A percentile compares a stretch with the other conserved stretches of the same genome.
These are phyloP conservation scores for Lasiosphaeria ovina DNA, from an alignment of 495 filamentous ascomycete species.

Conservation along the genomic window DNA sequence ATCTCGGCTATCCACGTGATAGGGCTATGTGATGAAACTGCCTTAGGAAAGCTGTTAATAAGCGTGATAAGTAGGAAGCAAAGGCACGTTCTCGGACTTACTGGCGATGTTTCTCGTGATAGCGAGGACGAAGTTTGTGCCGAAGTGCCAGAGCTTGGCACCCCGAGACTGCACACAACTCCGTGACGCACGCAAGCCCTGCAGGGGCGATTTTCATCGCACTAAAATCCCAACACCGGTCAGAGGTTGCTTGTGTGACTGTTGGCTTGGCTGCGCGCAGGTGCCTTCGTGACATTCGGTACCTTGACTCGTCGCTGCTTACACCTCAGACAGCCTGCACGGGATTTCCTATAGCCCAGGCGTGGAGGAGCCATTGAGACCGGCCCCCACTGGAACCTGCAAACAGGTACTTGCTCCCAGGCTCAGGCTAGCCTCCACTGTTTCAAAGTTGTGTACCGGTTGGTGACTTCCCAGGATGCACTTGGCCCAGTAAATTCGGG, in stretches of 20 bases:
- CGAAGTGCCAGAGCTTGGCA: not conserved
- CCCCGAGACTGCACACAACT: constrained; percentile 30
- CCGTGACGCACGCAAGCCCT: constrained; percentile 30
- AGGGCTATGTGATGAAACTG: no score
- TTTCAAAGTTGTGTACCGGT: not conserved
- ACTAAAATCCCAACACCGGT: constrained; percentile 16
- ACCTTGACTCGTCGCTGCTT: constrained; percentile 35
- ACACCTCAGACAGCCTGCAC: constrained; percentile 29
- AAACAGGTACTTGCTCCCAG: not conserved
- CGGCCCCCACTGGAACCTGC: not conserved
- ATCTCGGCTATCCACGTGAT: no score
- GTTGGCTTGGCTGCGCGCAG: no score
- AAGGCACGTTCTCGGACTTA: no score
- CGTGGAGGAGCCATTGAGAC: constrained; percentile 24
- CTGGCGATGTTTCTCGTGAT: no score
- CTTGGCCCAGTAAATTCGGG: no score
- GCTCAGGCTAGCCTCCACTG: not conserved
- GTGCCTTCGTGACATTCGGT: not conserved
- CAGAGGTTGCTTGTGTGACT: not conserved
- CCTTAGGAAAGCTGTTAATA: no score
- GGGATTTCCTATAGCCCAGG: constrained; percentile 33
- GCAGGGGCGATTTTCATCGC: constrained; percentile 32
- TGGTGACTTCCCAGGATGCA: no score
- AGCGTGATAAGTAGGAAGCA: no score
- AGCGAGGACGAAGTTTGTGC: no score